Conservation (phyloP, 352 stramenopile genomes). For the Aphanomyces invadans region DNA sequence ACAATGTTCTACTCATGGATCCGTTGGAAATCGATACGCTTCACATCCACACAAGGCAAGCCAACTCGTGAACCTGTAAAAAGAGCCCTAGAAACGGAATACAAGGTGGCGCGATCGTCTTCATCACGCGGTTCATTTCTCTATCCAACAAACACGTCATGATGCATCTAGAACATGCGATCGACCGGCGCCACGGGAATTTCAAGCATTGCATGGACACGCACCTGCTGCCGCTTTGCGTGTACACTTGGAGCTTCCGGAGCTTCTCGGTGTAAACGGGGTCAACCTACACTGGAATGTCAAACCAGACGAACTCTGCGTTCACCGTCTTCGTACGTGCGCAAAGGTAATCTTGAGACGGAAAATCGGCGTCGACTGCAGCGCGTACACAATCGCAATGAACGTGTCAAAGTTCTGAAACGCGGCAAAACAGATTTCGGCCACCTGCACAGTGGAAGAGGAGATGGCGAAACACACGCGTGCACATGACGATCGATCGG, state of each 20-base stretch:
- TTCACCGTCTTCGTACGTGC: constrained; percentile 56
- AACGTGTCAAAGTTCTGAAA: constrained; percentile 80
- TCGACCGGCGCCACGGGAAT: too few relatives aligned
- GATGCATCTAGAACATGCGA: constrained; percentile 75
- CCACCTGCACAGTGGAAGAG: constrained; percentile 34
- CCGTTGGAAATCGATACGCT: not conserved
- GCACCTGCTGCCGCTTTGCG: constrained; percentile 31
- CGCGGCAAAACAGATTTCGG: constrained; percentile 48
- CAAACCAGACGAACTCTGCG: too few relatives aligned
- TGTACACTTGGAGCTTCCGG: constrained; percentile 26
- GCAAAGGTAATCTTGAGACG: constrained; percentile 65
- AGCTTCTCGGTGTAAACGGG: constrained; percentile 6
- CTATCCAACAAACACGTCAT: constrained; percentile 71
- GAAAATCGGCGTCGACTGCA: constrained; percentile 83
- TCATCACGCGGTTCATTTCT: constrained; percentile 83
- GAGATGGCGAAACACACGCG: not conserved
- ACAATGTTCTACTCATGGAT: constrained; percentile 46
- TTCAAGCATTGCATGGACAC: too few relatives aligned
- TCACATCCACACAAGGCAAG: not conserved
- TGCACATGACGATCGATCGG: too few relatives aligned
- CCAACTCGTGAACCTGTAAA: constrained; percentile 44
- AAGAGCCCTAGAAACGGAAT: constrained; percentile 86
- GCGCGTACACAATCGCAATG: constrained; percentile 71
- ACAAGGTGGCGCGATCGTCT: constrained; percentile 52
- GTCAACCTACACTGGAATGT: not conserved